Percentiles rank a stretch among this genome's conserved stretches.
Conservation (phyloP, 768 basidiomycete species). For the Neoboletus subvelutipes region DNA sequence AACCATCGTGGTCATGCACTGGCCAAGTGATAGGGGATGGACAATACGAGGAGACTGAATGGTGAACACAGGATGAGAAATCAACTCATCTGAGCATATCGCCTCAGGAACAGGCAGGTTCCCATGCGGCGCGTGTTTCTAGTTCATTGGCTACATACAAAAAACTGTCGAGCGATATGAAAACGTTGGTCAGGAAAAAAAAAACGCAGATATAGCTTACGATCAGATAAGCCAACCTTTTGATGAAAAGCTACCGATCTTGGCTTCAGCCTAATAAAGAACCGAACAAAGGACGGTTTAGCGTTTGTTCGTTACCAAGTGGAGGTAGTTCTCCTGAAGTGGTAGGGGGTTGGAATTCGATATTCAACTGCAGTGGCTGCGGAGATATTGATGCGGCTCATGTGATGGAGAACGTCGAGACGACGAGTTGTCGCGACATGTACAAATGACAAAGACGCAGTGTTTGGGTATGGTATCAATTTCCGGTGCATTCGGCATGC, state of each 20-base stretch:
- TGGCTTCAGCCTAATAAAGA: constrained; percentile 15
- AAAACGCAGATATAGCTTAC: constrained; percentile 10
- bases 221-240: constrained; percentile 25
- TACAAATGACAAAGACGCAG: constrained; percentile 8
- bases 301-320: constrained; percentile 16
- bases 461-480: constrained; percentile 22
- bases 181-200: constrained; percentile 20
- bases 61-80: constrained; percentile 8
- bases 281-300: constrained; percentile 9
- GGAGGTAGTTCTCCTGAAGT: constrained; percentile 20
- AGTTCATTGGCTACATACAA: constrained; percentile 12
- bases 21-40: constrained; percentile 1
- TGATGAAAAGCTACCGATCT: constrained; percentile 25
- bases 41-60: background rate
- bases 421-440: background rate
- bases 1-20: constrained; percentile 2
- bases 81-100: constrained; percentile 15
- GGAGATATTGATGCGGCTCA: constrained; percentile 1
- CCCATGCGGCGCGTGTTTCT: constrained; percentile 15
- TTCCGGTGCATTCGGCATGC: constrained; percentile 17
- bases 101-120: constrained; percentile 10
- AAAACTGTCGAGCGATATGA: constrained; percentile 26
- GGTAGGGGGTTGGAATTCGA: background rate
- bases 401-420: constrained; percentile 4
- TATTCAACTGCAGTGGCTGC: constrained; percentile 3